These are phyloP conservation scores for Spathaspora passalidarum DNA, from an alignment of 805 yeast species.

Conservation along the genomic window DNA sequence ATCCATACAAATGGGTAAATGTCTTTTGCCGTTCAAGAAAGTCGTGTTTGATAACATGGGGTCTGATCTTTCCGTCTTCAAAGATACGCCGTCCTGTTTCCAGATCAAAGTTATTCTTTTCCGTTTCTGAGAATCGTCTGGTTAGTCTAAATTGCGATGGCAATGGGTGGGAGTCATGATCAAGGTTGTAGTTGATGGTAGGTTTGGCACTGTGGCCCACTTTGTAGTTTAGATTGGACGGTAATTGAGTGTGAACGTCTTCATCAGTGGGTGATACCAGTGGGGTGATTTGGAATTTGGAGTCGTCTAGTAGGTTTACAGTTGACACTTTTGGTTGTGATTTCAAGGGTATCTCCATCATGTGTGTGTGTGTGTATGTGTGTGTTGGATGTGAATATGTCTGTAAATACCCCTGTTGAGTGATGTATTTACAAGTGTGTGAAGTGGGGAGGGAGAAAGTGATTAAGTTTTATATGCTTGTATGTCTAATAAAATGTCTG, in stretches of 20 bases:
- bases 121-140: slow-evolving; percentile 64
- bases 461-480: background rate
- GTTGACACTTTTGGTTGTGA: slow-evolving; percentile 38
- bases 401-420: background rate
- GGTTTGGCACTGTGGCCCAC: slow-evolving; percentile 1
- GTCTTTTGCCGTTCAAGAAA: slow-evolving; percentile 11
- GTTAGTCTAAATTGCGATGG: slow-evolving; percentile 29
- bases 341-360: slow-evolving; percentile 40
- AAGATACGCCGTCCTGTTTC: slow-evolving; percentile 52
- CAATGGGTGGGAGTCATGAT: background rate
- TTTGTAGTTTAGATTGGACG: background rate
- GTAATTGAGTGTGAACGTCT: background rate
- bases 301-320: slow-evolving; percentile 25
- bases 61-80: slow-evolving; percentile 53
- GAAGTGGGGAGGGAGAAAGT: background rate
- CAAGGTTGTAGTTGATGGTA: background rate
- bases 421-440: background rate
- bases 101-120: slow-evolving; percentile 55
- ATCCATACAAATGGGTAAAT: slow-evolving; percentile 3
- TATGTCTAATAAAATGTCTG: background rate
- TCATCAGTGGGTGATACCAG: slow-evolving; percentile 1
- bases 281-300: slow-evolving; percentile 13
- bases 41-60: slow-evolving; percentile 23
- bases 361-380: slow-evolving; percentile 1
- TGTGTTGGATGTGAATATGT: background rate